These are phyloP conservation scores for Pythium phragmiticola DNA, from an alignment of 352 stramenopile genomes.

Conservation along the genomic window DNA sequence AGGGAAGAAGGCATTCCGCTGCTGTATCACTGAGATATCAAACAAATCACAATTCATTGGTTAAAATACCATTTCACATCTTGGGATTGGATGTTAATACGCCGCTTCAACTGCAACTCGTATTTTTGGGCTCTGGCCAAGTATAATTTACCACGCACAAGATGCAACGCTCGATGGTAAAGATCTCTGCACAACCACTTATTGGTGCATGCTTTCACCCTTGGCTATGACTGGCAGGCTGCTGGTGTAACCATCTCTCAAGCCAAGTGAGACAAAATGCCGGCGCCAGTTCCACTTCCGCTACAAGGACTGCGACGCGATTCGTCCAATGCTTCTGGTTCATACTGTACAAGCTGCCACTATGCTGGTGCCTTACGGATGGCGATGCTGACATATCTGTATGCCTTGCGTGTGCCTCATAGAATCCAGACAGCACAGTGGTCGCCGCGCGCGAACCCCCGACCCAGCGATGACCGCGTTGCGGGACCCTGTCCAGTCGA, in stretches of 20 bases:
- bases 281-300: slow-evolving; percentile 12
- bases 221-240: neutral
- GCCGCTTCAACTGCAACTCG: slow-evolving; percentile 10
- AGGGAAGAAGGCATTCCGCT: too few relatives aligned
- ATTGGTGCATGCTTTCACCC: neutral
- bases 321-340: slow-evolving; percentile 14
- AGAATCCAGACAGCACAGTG: slow-evolving; percentile 4
- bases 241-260: neutral
- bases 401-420: neutral
- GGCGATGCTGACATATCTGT: neutral
- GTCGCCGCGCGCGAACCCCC: slow-evolving; percentile 15
- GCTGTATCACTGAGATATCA: neutral
- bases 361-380: neutral
- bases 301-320: slow-evolving; percentile 10
- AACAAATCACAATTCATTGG: neutral
- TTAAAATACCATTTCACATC: neutral
- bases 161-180: neutral
- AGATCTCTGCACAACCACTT: neutral
- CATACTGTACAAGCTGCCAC: neutral
- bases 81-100: too few relatives aligned
- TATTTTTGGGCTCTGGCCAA: slow-evolving; percentile 5
- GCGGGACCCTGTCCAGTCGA: neutral
- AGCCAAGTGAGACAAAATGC: neutral
- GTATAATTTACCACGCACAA: neutral
- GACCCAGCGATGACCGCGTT: slow-evolving; percentile 7